Conservation (phyloP, 176 grass and related monocot species). For the Dendrocalamus sinicus region DNA sequence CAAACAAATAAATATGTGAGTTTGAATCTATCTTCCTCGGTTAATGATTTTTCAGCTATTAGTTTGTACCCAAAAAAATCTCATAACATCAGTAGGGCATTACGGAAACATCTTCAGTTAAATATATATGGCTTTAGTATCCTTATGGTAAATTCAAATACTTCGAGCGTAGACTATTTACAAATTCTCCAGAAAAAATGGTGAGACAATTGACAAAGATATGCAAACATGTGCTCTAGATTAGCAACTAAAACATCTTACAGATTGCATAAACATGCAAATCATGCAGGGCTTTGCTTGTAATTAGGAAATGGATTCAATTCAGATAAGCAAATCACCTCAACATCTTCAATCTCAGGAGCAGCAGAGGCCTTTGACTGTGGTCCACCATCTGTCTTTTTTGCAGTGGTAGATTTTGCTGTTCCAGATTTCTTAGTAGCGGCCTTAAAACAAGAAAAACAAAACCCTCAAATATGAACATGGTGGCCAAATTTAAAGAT, state of each 20-base stretch:
- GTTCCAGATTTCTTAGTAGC: slow-evolving; percentile 72
- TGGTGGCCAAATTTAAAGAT: slow-evolving; percentile 13
- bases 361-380: slow-evolving; percentile 68
- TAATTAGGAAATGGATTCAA: slow-evolving; percentile 28
- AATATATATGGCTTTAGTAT: not conserved
- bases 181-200: not conserved
- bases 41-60: not conserved
- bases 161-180: not conserved
- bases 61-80: not conserved
- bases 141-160: not conserved
- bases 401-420: slow-evolving; percentile 59
- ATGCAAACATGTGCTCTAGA: not conserved
- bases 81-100: not conserved
- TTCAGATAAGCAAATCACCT: slow-evolving; percentile 65
- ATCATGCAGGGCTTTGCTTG: not conserved
- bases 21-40: not conserved
- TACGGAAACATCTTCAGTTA: not conserved
- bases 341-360: slow-evolving; percentile 78
- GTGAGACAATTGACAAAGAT: not conserved
- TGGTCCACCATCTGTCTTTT: slow-evolving; percentile 74
- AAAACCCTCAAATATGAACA: slow-evolving; percentile 19
- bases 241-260: not conserved
- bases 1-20: slow-evolving; percentile 42
- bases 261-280: not conserved
- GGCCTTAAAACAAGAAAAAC: slow-evolving; percentile 52